Percentiles rank a stretch among this genome's conserved stretches.
Evolutionary conservation across 2,329 filamentous ascomycete species (phyloP).

Genomic region (Fragosphaeria purpurea): DNA sequence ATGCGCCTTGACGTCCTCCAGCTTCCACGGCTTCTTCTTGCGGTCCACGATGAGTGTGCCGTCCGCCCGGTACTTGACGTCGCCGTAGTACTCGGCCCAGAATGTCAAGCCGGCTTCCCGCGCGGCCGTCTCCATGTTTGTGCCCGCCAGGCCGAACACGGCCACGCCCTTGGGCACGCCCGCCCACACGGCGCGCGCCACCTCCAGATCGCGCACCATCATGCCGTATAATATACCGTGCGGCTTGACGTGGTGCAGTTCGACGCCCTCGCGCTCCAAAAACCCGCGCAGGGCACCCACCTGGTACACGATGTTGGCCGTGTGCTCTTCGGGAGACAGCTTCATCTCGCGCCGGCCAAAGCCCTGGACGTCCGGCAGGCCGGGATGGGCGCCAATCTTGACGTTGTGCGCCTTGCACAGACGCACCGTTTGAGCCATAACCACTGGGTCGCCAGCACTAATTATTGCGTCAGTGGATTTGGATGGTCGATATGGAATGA

Average conservation of each 20-base stretch:
- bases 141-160: slow-evolving; percentile 19
- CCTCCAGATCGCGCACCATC: slow-evolving; percentile 10
- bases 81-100: slow-evolving; percentile 19
- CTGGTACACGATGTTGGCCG: slow-evolving; percentile 50
- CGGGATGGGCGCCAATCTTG: slow-evolving; percentile 51
- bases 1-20: slow-evolving; percentile 28
- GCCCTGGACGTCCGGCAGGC: slow-evolving; percentile 53
- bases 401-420: slow-evolving; percentile 48
- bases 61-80: slow-evolving; percentile 19
- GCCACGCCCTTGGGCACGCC: slow-evolving; percentile 16
- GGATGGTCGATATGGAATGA: too few species aligned
- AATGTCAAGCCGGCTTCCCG: slow-evolving; percentile 17
- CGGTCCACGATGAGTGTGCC: slow-evolving; percentile 27
- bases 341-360: slow-evolving; percentile 55
- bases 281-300: slow-evolving; percentile 53
- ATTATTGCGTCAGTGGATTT: too few species aligned
- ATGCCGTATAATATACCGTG: slow-evolving; percentile 41
- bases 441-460: slow-evolving; percentile 47
- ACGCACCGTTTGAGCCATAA: slow-evolving; percentile 51
- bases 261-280: slow-evolving; percentile 43
- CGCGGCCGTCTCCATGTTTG: slow-evolving; percentile 18
- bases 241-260: slow-evolving; percentile 52
- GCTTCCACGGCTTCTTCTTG: slow-evolving; percentile 43
- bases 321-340: slow-evolving; percentile 45
- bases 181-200: slow-evolving; percentile 17